A percentile compares a stretch with the other conserved stretches of the same genome.
Conservation (phyloP, 805 yeast genomes). For the Maudiozyma bulderi region DNA sequence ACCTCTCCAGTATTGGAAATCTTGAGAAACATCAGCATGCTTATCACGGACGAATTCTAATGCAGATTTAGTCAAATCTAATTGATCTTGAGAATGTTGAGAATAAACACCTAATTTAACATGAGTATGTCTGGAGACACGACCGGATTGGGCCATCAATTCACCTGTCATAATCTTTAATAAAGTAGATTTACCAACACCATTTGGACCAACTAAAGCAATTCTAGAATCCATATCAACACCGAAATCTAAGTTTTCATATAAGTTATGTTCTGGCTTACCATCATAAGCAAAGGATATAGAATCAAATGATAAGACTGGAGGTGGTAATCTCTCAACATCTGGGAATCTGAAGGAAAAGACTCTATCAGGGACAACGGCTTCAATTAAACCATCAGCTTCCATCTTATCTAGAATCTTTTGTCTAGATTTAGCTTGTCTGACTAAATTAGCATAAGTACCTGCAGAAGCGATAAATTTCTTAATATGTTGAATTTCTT, state of each 20-base stretch:
- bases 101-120: constrained; percentile 97
- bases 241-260: constrained; percentile 89
- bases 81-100: constrained; percentile 97
- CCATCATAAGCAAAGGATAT: constrained; percentile 89
- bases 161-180: constrained; percentile 95
- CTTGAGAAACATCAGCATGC: constrained; percentile 84
- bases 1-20: constrained; percentile 97
- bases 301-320: constrained; percentile 92
- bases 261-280: constrained; percentile 73
- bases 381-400: constrained; percentile 93
- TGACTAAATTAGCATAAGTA: constrained; percentile 97
- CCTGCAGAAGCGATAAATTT: constrained; percentile 99
- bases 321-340: constrained; percentile 96
- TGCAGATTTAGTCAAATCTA: constrained; percentile 90
- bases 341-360: constrained; percentile 91
- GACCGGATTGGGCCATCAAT: constrained; percentile 80
- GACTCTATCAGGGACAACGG: constrained; percentile 87
- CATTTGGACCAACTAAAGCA: constrained; percentile 97
- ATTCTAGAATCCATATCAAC: constrained; percentile 98
- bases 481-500: constrained; percentile 95
- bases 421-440: constrained; percentile 98
- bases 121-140: constrained; percentile 95
- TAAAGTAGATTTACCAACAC: constrained; percentile 96
- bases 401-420: constrained; percentile 99
- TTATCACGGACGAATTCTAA: constrained; percentile 95